Conservation (phyloP, 23 red algal species). For the Gracilaria gracilis region DNA sequence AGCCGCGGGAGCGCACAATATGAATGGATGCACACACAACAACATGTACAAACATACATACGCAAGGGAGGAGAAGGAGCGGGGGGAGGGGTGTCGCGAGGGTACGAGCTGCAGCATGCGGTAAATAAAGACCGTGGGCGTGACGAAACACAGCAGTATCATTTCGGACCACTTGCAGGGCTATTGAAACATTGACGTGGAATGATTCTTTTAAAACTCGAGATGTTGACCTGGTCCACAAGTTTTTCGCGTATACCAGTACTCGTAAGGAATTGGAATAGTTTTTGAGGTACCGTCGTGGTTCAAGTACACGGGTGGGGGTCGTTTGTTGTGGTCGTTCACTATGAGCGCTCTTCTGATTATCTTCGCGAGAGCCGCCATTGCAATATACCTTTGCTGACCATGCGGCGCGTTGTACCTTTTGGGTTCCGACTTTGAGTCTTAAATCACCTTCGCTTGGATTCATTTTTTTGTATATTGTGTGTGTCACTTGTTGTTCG, state of each 20-base stretch:
- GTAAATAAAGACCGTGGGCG: not conserved
- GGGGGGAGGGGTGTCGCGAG: not conserved
- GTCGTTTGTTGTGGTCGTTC: not conserved
- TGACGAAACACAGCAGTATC: not conserved
- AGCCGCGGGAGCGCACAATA: not conserved
- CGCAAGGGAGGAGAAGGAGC: not conserved
- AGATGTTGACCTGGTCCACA: not conserved
- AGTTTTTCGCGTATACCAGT: not conserved
- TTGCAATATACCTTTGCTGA: not conserved
- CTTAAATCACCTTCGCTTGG: slow-evolving; percentile 2
- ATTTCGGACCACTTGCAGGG: not conserved
- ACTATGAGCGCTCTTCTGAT: not conserved
- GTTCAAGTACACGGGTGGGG: not conserved
- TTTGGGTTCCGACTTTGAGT: not conserved
- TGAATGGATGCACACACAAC: slow-evolving; percentile 5
- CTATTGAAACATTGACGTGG: not conserved
- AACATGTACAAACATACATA: slow-evolving; percentile 8
- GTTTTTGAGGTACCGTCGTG: not conserved
- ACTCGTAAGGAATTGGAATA: not conserved
- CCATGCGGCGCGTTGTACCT: slow-evolving; percentile 14
- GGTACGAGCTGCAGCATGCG: not conserved
- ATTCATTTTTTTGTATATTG: not conserved
- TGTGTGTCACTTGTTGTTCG: not conserved
- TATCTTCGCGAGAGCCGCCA: slow-evolving; percentile 1
- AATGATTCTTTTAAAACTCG: not conserved